Conservation (phyloP, 1,284 basidiomycete genomes). For the Mycosarcoma maydis region DNA sequence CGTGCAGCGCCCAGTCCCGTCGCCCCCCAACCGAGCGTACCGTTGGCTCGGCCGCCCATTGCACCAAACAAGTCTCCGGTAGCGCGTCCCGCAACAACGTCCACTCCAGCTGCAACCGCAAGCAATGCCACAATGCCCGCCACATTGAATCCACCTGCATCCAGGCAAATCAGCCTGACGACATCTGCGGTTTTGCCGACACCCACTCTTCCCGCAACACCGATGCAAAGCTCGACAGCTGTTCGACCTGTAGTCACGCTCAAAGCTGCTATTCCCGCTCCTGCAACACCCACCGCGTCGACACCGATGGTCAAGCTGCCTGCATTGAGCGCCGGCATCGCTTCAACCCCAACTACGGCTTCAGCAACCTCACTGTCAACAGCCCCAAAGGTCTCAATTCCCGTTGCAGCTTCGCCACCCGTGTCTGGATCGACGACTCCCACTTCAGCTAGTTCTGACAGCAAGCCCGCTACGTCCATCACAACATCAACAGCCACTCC, state of each 20-base stretch:
- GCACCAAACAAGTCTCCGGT: constrained; percentile 4
- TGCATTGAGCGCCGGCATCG: not conserved
- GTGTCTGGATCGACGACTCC: constrained; percentile 3
- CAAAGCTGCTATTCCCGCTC: constrained; percentile 7
- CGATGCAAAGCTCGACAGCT: constrained; percentile 12
- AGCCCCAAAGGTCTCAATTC: constrained; percentile 5
- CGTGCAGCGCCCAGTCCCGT: constrained; percentile 12
- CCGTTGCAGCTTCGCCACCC: constrained; percentile 1
- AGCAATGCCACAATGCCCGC: not conserved
- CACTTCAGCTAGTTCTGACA: constrained; percentile 2
- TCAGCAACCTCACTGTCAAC: not conserved
- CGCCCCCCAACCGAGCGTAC: constrained; percentile 20
- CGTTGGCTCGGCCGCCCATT: constrained; percentile 18
- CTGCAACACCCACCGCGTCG: not conserved
- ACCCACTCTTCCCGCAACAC: constrained; percentile 26
- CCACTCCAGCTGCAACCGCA: constrained; percentile 1
- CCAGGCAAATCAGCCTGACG: too few species aligned
- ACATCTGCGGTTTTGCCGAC: constrained; percentile 16
- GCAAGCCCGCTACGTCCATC: constrained; percentile 7
- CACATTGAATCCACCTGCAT: not conserved
- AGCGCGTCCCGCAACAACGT: constrained; percentile 15
- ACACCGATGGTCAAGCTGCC: not conserved
- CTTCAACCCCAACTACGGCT: not conserved
- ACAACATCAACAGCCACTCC: constrained; percentile 12
- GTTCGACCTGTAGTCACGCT: constrained; percentile 7